Evolutionary conservation across 2,329 filamentous ascomycete genomes (phyloP), one percentile per base, ranked within the genome.

Genomic region (Didymosphaeria variabile): DNA sequence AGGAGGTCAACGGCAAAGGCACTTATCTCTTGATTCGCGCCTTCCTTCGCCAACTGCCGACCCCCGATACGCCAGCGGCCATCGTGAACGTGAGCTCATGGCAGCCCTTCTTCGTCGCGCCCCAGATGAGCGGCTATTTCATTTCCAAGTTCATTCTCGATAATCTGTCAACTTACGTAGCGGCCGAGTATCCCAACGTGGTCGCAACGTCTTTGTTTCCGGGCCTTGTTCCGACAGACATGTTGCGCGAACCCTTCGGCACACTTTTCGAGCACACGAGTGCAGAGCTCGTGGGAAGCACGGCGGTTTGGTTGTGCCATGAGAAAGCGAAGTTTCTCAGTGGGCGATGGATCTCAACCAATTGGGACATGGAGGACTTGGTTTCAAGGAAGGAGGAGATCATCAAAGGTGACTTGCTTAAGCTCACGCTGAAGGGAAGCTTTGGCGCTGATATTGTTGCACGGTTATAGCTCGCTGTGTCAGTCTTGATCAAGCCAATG

Each of bases 1-100:
- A 79, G 77, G 72, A 76, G 51, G 61, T 73, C 23, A 79, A 79
- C 55, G 64, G 73, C 38, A 69, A 69, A 40, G 78, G 75, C 44
- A 75, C 71, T 0, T 77, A 75, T 57, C 67, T 77, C 26, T 59
- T 72, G 26, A 77, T 71, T 5, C 72, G 75, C 47, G 64, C 64
- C 2, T 79, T 79, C 59, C 64, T 79, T 5, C 58, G 65, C 7
- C 58, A 69, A 44, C 57, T 72, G 17, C 60, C 67, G 31, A 6
- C 3, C 17, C 49, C 63, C 0, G 62, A 69, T 1, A 60, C 55
- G 0, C 71, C 74, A 40, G 64, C 64, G 6, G 67, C 50, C 12
- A 76, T 77, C 56, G 55, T 72, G 5, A 67, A 58, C 29, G 17
- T 69, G 7, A 69, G 60, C 15, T 62, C 67, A 2, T 60, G 64